These are phyloP conservation scores for Aspergillus bertholletiae DNA, from an alignment of 495 filamentous ascomycete genomes.

Conservation along the genomic window DNA sequence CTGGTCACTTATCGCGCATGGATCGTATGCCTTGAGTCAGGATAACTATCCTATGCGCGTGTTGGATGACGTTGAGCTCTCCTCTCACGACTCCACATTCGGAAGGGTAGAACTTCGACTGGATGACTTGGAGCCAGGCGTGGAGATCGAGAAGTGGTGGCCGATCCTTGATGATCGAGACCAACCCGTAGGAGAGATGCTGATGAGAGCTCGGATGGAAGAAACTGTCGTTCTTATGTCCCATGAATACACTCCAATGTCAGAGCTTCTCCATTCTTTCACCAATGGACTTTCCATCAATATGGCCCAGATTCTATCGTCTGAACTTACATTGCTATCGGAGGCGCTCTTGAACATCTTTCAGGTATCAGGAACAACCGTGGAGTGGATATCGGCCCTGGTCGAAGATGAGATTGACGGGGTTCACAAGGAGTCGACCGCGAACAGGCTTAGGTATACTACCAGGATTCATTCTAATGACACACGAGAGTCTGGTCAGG, in stretches of 20 bases:
- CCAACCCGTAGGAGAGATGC: slow-evolving; percentile 78
- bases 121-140: slow-evolving; percentile 75
- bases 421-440: slow-evolving; percentile 67
- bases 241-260: slow-evolving; percentile 78
- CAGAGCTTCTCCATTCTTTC: slow-evolving; percentile 82
- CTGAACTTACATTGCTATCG: slow-evolving; percentile 71
- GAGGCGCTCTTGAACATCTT: slow-evolving; percentile 91
- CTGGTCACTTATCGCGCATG: slow-evolving; percentile 49
- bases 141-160: slow-evolving; percentile 88
- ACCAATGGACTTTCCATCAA: slow-evolving; percentile 77
- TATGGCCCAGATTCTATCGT: slow-evolving; percentile 75
- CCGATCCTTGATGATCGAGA: slow-evolving; percentile 70
- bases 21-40: slow-evolving; percentile 39
- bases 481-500: slow-evolving; percentile 59
- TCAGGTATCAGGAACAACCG: slow-evolving; percentile 85
- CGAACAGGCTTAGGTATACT: slow-evolving; percentile 70
- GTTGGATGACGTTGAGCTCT: slow-evolving; percentile 49
- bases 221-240: slow-evolving; percentile 86
- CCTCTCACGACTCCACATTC: slow-evolving; percentile 54
- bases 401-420: slow-evolving; percentile 98
- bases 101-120: slow-evolving; percentile 81
- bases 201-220: slow-evolving; percentile 78
- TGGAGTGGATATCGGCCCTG: slow-evolving; percentile 87
- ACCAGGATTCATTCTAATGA: slow-evolving; percentile 76
- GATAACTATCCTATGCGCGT: slow-evolving; percentile 41